These are phyloP conservation scores for Cymbopogon citratus DNA, from an alignment of 176 grass and related monocot genomes.

Conservation along the genomic window DNA sequence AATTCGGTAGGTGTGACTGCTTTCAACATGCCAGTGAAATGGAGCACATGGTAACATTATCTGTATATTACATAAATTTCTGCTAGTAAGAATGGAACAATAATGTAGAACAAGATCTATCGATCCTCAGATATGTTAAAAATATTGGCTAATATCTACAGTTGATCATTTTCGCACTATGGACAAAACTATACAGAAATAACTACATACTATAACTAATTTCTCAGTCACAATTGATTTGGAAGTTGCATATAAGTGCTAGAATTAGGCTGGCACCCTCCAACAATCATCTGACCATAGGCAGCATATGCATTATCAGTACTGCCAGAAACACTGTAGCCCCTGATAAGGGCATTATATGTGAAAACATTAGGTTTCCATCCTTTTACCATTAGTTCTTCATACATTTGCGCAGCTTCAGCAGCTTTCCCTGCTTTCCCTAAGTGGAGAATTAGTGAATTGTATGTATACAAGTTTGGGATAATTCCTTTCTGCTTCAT, in stretches of 20 bases:
- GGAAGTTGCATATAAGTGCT: slow-evolving; percentile 86
- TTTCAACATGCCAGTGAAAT: neutral
- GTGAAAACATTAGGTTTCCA: slow-evolving; percentile 87
- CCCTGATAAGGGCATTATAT: slow-evolving; percentile 85
- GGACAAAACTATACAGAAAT: slow-evolving; percentile 36
- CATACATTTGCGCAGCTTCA: slow-evolving; percentile 79
- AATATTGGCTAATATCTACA: slow-evolving; percentile 26
- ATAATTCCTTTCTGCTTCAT: slow-evolving; percentile 71
- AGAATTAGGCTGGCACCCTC: slow-evolving; percentile 70
- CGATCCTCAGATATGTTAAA: neutral
- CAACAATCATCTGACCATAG: slow-evolving; percentile 71
- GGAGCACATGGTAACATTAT: neutral
- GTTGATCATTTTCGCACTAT: slow-evolving; percentile 21
- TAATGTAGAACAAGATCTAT: slow-evolving; percentile 10
- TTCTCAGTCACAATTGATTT: slow-evolving; percentile 44
- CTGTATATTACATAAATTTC: neutral
- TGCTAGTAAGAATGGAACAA: neutral
- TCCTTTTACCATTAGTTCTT: slow-evolving; percentile 71
- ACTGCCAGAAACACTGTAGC: slow-evolving; percentile 57
- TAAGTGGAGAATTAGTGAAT: slow-evolving; percentile 81
- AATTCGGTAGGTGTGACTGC: neutral
- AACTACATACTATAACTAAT: slow-evolving; percentile 20
- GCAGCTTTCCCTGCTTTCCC: slow-evolving; percentile 65
- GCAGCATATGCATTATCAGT: slow-evolving; percentile 65
- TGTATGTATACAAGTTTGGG: slow-evolving; percentile 84